phyloP scores from a whole-genome alignment of 352 stramenopile genomes.

The Plasmopara halstedii region DNA sequence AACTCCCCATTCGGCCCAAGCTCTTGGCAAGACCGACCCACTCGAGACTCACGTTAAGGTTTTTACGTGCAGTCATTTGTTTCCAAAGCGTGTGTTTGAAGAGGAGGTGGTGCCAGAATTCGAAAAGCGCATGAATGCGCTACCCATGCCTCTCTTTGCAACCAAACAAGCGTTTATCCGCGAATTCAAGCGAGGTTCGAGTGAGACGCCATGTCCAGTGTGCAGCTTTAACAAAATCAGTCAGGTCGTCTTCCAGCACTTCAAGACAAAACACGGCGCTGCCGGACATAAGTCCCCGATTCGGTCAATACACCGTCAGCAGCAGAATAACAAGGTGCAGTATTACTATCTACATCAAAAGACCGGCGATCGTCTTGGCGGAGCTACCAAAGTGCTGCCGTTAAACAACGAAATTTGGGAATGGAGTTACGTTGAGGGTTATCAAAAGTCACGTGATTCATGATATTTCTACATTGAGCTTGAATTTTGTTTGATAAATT shows the following conservation, averaged over 20 bases:
- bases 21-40: slow-evolving; percentile 73
- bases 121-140: slow-evolving; percentile 65
- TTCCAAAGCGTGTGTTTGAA: slow-evolving; percentile 80
- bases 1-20: slow-evolving; percentile 49
- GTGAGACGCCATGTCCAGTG: slow-evolving; percentile 73
- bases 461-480: slow-evolving; percentile 15
- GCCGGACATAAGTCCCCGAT: background rate
- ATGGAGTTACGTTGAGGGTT: slow-evolving; percentile 18
- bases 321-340: slow-evolving; percentile 9
- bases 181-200: slow-evolving; percentile 53
- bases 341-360: slow-evolving; percentile 61
- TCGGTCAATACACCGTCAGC: background rate
- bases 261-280: slow-evolving; percentile 1
- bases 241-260: slow-evolving; percentile 35
- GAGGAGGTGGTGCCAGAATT: slow-evolving; percentile 79
- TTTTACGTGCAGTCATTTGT: slow-evolving; percentile 78
- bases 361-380: slow-evolving; percentile 19
- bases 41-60: slow-evolving; percentile 82
- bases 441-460: slow-evolving; percentile 9
- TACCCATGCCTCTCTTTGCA: slow-evolving; percentile 47
- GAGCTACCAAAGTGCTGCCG: slow-evolving; percentile 4
- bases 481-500: too few relatives aligned
- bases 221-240: slow-evolving; percentile 81
- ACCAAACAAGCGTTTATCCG: slow-evolving; percentile 57
- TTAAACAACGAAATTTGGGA: slow-evolving; percentile 41